phyloP scores from a whole-genome alignment of 768 basidiomycete species.

The Suillus plorans region DNA sequence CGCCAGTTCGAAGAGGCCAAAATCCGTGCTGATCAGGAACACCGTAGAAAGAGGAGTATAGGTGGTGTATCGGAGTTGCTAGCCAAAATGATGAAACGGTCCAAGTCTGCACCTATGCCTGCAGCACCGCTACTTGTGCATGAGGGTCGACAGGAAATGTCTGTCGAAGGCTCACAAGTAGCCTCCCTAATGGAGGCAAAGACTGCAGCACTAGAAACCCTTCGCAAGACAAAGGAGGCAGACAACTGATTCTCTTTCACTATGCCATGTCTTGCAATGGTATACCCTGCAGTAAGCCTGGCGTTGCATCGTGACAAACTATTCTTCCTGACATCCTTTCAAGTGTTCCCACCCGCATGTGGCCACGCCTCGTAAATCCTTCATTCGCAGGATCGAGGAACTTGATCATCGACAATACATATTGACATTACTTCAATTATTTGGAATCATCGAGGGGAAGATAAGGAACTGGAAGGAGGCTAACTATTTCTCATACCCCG shows the following conservation, averaged over 20 bases:
- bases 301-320: neutral
- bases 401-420: too few species aligned
- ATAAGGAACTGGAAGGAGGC: neutral
- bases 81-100: slow-evolving; percentile 10
- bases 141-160: neutral
- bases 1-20: slow-evolving; percentile 27
- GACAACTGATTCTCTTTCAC: neutral
- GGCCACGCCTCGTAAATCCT: neutral
- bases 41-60: slow-evolving; percentile 12
- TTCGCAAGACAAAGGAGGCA: neutral
- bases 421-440: neutral
- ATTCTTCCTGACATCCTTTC: neutral
- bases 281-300: neutral
- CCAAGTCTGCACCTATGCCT: neutral
- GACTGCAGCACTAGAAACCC: neutral
- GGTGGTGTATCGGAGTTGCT: slow-evolving; percentile 3
- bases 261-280: neutral
- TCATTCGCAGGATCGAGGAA: neutral
- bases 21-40: slow-evolving; percentile 17
- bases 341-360: neutral
- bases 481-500: neutral
- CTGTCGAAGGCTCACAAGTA: neutral
- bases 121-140: neutral
- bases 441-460: neutral
- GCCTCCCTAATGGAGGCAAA: neutral